Conservation (phyloP, 2,329 filamentous ascomycete genomes). For the Pseudopyrenochaeta lycopersici region DNA sequence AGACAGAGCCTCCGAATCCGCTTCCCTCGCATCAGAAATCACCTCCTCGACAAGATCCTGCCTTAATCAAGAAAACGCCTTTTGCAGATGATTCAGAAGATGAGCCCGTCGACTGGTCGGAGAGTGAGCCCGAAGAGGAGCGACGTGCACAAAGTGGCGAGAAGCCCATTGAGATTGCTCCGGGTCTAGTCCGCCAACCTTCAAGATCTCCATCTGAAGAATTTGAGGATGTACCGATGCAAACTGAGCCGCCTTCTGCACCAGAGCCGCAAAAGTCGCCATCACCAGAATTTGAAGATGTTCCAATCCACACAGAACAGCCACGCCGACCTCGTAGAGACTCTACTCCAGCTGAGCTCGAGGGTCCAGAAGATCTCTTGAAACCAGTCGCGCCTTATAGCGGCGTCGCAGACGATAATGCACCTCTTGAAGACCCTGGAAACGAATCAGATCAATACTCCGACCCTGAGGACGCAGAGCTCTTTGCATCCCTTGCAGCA, state of each 20-base stretch:
- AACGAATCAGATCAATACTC: constrained; percentile 61
- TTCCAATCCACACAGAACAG: constrained; percentile 38
- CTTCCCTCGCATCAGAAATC: constrained; percentile 25
- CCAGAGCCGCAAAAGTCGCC: constrained; percentile 48
- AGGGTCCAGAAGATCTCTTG: constrained; percentile 40
- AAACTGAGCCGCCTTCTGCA: constrained; percentile 4
- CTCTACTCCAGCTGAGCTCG: constrained; percentile 30
- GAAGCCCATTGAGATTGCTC: neutral
- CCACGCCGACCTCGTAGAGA: constrained; percentile 23
- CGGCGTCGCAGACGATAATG: constrained; percentile 41
- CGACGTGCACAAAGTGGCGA: constrained; percentile 4
- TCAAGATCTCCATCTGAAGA: constrained; percentile 56
- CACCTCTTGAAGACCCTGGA: constrained; percentile 33
- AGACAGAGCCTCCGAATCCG: constrained; percentile 52
- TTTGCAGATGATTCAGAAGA: constrained; percentile 48
- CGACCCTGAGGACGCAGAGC: constrained; percentile 90
- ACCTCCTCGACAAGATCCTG: constrained; percentile 29
- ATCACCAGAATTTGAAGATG: constrained; percentile 63
- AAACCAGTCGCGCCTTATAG: constrained; percentile 41
- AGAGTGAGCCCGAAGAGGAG: constrained; percentile 56
- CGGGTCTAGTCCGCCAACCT: constrained; percentile 39
- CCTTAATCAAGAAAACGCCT: constrained; percentile 24
- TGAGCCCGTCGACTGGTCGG: constrained; percentile 61
- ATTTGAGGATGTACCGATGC: constrained; percentile 59
- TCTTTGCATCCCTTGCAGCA: constrained; percentile 83